Evolutionary conservation across 768 basidiomycete species (phyloP), one percentile per base, ranked within the genome.

Genomic region (Daedaleopsis sinensis): DNA sequence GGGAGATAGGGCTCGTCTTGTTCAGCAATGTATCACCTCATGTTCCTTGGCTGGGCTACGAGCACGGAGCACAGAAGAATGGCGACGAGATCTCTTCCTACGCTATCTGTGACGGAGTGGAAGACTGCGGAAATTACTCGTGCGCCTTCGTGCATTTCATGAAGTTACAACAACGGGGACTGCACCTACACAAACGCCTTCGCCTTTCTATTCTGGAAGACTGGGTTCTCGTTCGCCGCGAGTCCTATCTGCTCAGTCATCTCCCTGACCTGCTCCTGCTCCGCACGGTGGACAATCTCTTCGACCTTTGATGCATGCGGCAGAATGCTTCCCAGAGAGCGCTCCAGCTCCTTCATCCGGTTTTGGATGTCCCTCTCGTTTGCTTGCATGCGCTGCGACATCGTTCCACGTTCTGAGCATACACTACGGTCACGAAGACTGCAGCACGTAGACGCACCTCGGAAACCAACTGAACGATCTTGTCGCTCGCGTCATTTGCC

Each of bases 401-500:
- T 39, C 23, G 13, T 15, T 27, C 21, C 27, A 5, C 27, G 3
- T 15, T 13, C 18, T 38, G 21, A 23, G 53, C 15, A 24, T 18
- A 43, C 18, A 48, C 47, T 1, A 12, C 10, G 53, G 12, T 19
- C 9, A 19, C 16, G 38, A 38, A 13, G 23, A 37, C 1, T 21
- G 18, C 4, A 18, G 19, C 3, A 3, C 4, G 36, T 21, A 21
- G 10, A 27, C 42, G 53, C 24, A 54, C 53, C 53, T 54, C 53
- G 8, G 39, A 19, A 11, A 54, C 53, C 18, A 54, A 38, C 18
- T 43, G 12, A 6, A 42, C 39, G 53, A 54, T 54, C 19, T 16
- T 38, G 11, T 54, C 21, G 53, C 53, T 54, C 39, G 53, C 53
- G n/a, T 19, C 53, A 19, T 54, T 43, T 19, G 53, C 53, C 53